Conservation (phyloP, 192 early-diverging fungal species). For the Backusella parvicylindrica region DNA sequence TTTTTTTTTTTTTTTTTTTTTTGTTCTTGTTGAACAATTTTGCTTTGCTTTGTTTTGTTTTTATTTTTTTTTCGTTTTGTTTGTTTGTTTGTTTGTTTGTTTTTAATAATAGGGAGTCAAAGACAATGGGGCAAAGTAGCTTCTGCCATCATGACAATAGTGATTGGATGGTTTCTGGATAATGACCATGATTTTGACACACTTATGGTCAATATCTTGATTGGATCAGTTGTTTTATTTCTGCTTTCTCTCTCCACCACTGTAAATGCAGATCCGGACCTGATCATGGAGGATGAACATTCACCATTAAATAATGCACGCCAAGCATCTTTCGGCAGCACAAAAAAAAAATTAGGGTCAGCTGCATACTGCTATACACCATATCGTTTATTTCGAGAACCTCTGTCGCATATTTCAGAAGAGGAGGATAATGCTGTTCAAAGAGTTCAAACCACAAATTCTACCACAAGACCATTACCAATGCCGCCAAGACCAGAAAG, state of each 20-base stretch:
- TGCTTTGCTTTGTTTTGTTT: neutral
- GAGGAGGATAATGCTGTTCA: slow-evolving; percentile 15
- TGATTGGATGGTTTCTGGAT: slow-evolving; percentile 22
- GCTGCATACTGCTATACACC: slow-evolving; percentile 12
- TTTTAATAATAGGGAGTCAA: slow-evolving; percentile 10
- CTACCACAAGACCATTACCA: neutral
- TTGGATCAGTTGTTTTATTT: slow-evolving; percentile 16
- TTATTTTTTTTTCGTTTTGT: neutral
- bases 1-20: neutral
- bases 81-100: neutral
- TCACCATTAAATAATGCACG: slow-evolving; percentile 16
- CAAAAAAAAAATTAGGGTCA: slow-evolving; percentile 1
- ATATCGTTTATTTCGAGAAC: slow-evolving; percentile 22
- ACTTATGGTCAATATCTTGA: slow-evolving; percentile 13
- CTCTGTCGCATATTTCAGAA: slow-evolving; percentile 22
- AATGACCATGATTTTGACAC: slow-evolving; percentile 29
- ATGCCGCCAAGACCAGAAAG: neutral
- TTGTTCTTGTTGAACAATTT: neutral
- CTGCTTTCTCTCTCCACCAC: slow-evolving; percentile 13
- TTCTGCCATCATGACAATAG: slow-evolving; percentile 5
- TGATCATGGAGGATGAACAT: neutral
- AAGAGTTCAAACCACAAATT: neutral
- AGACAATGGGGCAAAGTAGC: slow-evolving; percentile 14
- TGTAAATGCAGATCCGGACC: neutral
- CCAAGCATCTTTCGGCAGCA: neutral